These are phyloP conservation scores for Cercospora canescens DNA, from an alignment of 2,329 filamentous ascomycete species.

Conservation along the genomic window DNA sequence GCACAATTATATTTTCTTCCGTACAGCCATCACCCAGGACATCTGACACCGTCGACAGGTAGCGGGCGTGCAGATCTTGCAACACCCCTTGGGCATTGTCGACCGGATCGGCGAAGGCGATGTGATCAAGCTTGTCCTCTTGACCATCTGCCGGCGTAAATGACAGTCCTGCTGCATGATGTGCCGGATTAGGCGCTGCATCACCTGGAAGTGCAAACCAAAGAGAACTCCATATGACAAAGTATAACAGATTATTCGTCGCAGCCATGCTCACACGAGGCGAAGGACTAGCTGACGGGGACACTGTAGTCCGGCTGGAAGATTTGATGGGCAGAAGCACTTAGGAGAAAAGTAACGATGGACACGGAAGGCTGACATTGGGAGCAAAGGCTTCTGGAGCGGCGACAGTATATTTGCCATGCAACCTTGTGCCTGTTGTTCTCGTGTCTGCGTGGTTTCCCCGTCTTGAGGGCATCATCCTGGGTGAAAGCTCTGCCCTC, in stretches of 20 bases:
- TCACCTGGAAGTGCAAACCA: background rate
- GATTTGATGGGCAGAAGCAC: background rate
- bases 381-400: background rate
- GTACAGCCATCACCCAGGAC: slow-evolving; percentile 20
- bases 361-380: background rate
- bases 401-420: background rate
- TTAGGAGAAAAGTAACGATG: background rate
- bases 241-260: background rate
- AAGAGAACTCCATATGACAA: background rate
- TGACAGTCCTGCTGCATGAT: background rate
- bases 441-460: background rate
- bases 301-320: background rate
- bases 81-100: slow-evolving; percentile 1
- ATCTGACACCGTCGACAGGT: background rate
- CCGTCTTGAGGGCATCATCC: background rate
- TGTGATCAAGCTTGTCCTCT: background rate
- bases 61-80: slow-evolving; percentile 3
- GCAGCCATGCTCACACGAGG: background rate
- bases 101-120: background rate
- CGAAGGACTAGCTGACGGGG: background rate
- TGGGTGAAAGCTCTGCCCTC: background rate
- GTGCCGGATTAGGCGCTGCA: background rate
- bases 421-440: background rate
- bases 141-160: background rate
- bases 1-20: slow-evolving; percentile 25